Percentiles rank a stretch among this genome's conserved stretches.
These are phyloP conservation scores for Stipa capillata DNA, from an alignment of 176 grass and related monocot genomes.

Conservation along the genomic window DNA sequence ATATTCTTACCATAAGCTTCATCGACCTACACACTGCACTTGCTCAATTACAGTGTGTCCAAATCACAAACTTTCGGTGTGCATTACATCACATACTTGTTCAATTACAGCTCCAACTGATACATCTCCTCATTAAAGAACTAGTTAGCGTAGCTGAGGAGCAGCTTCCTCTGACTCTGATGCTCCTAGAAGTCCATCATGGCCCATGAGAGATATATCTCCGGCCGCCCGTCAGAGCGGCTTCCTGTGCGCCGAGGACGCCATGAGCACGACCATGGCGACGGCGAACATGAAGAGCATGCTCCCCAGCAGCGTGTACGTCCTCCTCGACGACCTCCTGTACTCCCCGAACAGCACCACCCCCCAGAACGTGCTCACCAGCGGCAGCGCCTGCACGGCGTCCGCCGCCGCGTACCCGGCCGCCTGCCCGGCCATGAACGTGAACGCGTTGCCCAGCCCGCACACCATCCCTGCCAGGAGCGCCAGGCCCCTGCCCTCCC, in stretches of 20 bases:
- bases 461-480: slow-evolving; percentile 56
- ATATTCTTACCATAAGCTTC: too few species aligned
- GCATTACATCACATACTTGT: neutral
- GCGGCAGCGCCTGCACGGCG: slow-evolving; percentile 71
- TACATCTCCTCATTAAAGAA: neutral
- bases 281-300: slow-evolving; percentile 87
- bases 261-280: slow-evolving; percentile 81
- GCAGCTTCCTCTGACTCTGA: neutral
- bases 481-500: slow-evolving; percentile 54
- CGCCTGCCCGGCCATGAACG: slow-evolving; percentile 93
- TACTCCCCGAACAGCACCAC: slow-evolving; percentile 68
- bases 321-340: slow-evolving; percentile 36
- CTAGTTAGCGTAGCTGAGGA: neutral
- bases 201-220: neutral
- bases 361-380: slow-evolving; percentile 74
- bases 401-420: slow-evolving; percentile 96
- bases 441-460: slow-evolving; percentile 83
- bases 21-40: too few species aligned
- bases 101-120: neutral
- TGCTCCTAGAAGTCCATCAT: neutral
- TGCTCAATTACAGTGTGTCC: too few species aligned
- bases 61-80: neutral
- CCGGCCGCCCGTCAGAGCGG: neutral
- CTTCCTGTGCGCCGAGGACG: slow-evolving; percentile 66
- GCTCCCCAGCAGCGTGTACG: slow-evolving; percentile 60